Evolutionary conservation across 2,329 filamentous ascomycete genomes (phyloP).

Genomic region (Calonectria pseudoreteaudii): DNA sequence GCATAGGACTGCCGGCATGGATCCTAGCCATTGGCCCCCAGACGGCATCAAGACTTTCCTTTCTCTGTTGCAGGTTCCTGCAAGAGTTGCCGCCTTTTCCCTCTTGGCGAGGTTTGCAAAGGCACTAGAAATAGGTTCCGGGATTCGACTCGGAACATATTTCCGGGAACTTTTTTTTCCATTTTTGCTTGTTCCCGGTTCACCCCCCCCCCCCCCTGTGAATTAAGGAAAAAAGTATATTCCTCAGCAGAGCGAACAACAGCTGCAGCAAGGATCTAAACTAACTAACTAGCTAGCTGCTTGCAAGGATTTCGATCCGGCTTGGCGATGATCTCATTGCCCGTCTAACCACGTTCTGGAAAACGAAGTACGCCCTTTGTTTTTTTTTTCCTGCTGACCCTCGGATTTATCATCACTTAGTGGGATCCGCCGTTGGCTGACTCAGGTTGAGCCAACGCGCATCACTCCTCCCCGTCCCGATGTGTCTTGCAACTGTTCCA

Average conservation of each 20-base stretch:
- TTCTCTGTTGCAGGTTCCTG: neutral
- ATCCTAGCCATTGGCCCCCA: neutral
- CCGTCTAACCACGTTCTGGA: neutral
- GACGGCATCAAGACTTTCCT: neutral
- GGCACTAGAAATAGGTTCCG: neutral
- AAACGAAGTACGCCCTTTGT: neutral
- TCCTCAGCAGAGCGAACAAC: neutral
- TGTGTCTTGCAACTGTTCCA: neutral
- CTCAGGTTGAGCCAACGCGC: neutral
- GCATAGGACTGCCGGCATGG: neutral
- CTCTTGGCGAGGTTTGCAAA: conserved; percentile 6
- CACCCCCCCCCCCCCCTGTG: neutral
- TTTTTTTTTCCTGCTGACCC: conserved; percentile 4
- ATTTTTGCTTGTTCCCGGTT: neutral
- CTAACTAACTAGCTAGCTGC: neutral
- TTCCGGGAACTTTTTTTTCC: neutral
- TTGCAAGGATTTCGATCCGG: conserved; percentile 5
- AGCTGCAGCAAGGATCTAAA: neutral
- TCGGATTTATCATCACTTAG: conserved; percentile 16
- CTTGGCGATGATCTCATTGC: neutral
- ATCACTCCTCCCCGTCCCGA: neutral
- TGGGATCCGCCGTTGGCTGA: neutral
- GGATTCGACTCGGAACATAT: neutral
- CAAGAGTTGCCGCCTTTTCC: conserved; percentile 15
- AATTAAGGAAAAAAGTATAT: neutral